A percentile compares a stretch with the other conserved stretches of the same genome.
Conservation (phyloP, 495 filamentous ascomycete genomes). For the Aspergillus indologenus region DNA sequence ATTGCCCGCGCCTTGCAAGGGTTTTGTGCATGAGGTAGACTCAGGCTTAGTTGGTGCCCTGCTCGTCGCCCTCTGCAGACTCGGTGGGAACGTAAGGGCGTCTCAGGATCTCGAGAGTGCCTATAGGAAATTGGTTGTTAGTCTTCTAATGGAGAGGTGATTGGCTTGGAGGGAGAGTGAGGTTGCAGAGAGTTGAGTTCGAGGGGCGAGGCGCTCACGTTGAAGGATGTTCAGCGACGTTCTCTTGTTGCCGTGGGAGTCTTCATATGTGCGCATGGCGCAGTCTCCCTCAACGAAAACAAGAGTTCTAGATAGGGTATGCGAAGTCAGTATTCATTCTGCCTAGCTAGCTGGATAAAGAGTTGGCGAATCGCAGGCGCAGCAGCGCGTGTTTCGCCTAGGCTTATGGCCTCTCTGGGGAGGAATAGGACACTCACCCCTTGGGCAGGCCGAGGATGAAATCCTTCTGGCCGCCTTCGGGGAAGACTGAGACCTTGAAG, state of each 20-base stretch:
- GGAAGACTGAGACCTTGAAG: conserved; percentile 71
- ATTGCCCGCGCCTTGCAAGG: neutral
- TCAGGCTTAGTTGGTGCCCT: conserved; percentile 12
- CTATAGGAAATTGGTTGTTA: conserved; percentile 27
- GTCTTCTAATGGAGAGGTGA: neutral
- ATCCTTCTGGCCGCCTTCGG: conserved; percentile 59
- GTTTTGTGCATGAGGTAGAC: neutral
- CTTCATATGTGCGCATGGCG: conserved; percentile 56
- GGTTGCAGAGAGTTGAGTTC: too few relatives aligned
- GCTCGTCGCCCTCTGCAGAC: conserved; percentile 15
- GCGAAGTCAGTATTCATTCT: neutral
- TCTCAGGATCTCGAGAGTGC: conserved; percentile 58
- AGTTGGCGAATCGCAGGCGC: too few relatives aligned
- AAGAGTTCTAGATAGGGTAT: conserved; percentile 47
- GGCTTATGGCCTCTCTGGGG: too few relatives aligned
- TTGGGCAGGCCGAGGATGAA: conserved; percentile 64
- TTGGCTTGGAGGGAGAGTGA: too few relatives aligned
- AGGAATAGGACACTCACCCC: conserved; percentile 71
- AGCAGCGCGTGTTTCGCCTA: too few relatives aligned
- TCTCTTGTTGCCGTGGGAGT: conserved; percentile 59
- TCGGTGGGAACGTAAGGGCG: conserved; percentile 29
- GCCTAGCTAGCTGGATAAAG: too few relatives aligned
- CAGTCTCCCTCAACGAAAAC: conserved; percentile 75
- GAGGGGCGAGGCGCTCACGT: conserved; percentile 1
- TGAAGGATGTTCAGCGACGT: conserved; percentile 56